Percentiles rank a stretch among this genome's conserved stretches.
Evolutionary conservation across 305 asterid species (phyloP).

Genomic region (Fraxinus ornus): DNA sequence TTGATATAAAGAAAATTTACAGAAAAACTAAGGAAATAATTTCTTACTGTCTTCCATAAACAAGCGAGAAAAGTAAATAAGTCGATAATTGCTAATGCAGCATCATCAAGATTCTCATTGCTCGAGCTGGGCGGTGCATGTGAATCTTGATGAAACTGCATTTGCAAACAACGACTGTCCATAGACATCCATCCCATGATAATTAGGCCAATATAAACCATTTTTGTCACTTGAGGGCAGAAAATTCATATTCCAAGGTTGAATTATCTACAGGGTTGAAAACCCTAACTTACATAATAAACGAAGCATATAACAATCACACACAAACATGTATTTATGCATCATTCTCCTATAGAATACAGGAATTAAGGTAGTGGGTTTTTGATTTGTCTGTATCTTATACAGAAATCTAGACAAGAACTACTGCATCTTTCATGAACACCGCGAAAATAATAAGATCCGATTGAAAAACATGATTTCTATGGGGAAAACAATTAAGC

Average conservation of each 20-base stretch:
- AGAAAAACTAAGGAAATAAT: neutral
- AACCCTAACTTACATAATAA: conserved; percentile 19
- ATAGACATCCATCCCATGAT: neutral
- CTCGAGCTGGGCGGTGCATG: neutral
- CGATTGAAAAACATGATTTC: neutral
- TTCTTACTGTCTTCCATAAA: neutral
- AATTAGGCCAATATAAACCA: neutral
- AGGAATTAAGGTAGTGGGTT: neutral
- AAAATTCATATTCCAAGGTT: neutral
- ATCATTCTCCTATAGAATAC: neutral
- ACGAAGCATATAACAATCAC: neutral
- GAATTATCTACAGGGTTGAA: neutral
- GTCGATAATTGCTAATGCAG: neutral
- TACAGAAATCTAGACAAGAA: neutral
- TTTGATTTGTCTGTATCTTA: neutral
- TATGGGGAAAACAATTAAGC: neutral
- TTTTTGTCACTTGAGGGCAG: neutral
- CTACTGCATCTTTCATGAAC: neutral
- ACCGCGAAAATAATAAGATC: neutral
- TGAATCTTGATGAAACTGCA: neutral
- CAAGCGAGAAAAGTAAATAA: neutral
- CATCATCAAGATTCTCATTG: neutral
- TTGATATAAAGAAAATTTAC: neutral
- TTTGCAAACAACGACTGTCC: neutral
- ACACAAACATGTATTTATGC: neutral